Evolutionary conservation across 352 stramenopile genomes (phyloP).

Genomic region (Thalassiosira oceanica): DNA sequence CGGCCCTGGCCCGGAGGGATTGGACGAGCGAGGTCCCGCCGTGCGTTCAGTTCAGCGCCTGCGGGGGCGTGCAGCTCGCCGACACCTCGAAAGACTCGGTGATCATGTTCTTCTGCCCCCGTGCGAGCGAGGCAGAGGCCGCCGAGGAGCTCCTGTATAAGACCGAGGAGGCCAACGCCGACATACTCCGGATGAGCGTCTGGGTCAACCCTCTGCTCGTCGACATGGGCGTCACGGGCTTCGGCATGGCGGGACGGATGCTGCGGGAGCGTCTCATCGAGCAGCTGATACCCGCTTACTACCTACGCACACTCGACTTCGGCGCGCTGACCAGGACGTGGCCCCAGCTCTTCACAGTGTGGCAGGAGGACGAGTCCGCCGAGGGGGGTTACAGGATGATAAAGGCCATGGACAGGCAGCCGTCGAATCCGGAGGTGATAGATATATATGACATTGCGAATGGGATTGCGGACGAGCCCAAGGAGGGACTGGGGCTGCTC

Average conservation of each 20-base stretch:
- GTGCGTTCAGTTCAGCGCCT: conserved; percentile 68
- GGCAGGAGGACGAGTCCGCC: conserved; percentile 67
- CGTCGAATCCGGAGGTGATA: conserved; percentile 78
- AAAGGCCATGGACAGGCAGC: conserved; percentile 53
- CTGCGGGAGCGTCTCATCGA: conserved; percentile 76
- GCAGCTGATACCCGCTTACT: conserved; percentile 63
- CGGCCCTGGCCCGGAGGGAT: conserved; percentile 77
- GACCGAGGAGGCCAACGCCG: conserved; percentile 18
- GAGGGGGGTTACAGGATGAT: conserved; percentile 74
- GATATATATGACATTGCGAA: conserved; percentile 79
- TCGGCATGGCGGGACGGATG: conserved; percentile 79
- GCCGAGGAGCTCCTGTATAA: conserved; percentile 65
- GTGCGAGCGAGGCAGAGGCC: conserved; percentile 66
- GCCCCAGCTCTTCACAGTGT: conserved; percentile 60
- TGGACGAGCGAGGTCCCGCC: conserved; percentile 69
- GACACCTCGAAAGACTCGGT: conserved; percentile 60
- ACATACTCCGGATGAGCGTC: conserved; percentile 62
- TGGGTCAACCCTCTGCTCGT: conserved; percentile 84
- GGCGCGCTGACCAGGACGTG: conserved; percentile 65
- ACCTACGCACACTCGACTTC: conserved; percentile 70
- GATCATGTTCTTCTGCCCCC: conserved; percentile 79
- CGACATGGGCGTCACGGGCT: conserved; percentile 85
- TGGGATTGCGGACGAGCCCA: conserved; percentile 35
- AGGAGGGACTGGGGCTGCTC: conserved; percentile 51
- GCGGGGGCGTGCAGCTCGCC: conserved; percentile 57